Conservation (phyloP, 768 basidiomycete genomes). For the Naganishia friedmannii region DNA sequence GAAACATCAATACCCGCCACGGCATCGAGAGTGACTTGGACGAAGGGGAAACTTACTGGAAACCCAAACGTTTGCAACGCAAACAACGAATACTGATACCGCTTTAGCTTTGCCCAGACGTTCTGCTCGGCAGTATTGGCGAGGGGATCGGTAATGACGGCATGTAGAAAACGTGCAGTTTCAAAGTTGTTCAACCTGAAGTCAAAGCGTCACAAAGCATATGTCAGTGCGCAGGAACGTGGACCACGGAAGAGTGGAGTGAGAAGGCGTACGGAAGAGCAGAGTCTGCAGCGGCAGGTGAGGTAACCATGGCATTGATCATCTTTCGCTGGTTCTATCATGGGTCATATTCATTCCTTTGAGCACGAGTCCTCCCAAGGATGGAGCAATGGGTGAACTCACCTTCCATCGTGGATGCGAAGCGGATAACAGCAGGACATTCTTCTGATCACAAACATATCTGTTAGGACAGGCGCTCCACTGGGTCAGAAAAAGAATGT, state of each 20-base stretch:
- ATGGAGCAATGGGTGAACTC: neutral
- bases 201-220: neutral
- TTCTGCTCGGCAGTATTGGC: neutral
- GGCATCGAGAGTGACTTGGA: neutral
- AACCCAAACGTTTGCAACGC: neutral
- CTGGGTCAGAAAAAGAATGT: neutral
- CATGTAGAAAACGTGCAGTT: neutral
- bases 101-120: slow-evolving; percentile 1
- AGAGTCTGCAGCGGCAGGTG: neutral
- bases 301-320: neutral
- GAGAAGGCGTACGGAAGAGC: neutral
- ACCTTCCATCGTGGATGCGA: slow-evolving; percentile 2
- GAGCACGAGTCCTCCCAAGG: neutral
- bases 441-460: neutral
- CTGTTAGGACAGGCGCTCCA: neutral
- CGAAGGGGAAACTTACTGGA: neutral
- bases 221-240: neutral
- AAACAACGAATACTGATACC: slow-evolving; percentile 7
- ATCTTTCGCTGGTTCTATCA: neutral
- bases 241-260: neutral
- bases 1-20: too few species aligned
- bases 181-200: neutral
- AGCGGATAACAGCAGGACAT: neutral
- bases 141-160: neutral
- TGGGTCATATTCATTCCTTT: neutral